These are phyloP conservation scores for Quercus suber DNA, from an alignment of 306 rosid genomes.

Conservation along the genomic window DNA sequence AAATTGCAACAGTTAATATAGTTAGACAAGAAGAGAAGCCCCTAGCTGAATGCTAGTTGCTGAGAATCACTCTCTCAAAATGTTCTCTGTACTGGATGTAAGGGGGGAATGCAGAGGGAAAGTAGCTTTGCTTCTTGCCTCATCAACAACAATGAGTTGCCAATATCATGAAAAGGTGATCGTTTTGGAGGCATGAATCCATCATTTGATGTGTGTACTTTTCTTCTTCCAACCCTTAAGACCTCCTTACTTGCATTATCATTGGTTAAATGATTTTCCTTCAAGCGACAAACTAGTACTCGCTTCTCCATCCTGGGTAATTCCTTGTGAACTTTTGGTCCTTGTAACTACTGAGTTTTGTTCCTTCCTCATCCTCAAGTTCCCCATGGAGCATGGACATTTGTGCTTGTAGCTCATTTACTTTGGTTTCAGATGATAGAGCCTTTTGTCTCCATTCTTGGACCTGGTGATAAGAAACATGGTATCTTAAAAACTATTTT, in stretches of 20 bases:
- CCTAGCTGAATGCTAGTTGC: slow-evolving; percentile 3
- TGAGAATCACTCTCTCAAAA: not conserved
- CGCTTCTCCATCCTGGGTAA: slow-evolving; percentile 60
- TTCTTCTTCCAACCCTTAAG: slow-evolving; percentile 37
- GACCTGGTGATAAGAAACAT: slow-evolving; percentile 39
- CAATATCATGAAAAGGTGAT: slow-evolving; percentile 56
- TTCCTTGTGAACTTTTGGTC: slow-evolving; percentile 15
- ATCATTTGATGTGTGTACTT: slow-evolving; percentile 13
- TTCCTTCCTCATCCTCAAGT: slow-evolving; percentile 34
- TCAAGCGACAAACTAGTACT: slow-evolving; percentile 60
- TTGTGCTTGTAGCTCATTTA: slow-evolving; percentile 43
- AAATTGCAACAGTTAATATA: not conserved
- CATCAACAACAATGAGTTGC: slow-evolving; percentile 42
- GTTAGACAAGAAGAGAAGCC: not conserved
- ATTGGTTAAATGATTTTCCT: slow-evolving; percentile 40
- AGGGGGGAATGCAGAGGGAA: slow-evolving; percentile 41
- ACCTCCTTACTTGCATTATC: slow-evolving; percentile 41
- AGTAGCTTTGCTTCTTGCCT: slow-evolving; percentile 47
- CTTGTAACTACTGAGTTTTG: slow-evolving; percentile 14
- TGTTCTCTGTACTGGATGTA: slow-evolving; percentile 28
- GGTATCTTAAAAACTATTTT: not conserved
- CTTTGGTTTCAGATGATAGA: slow-evolving; percentile 50
- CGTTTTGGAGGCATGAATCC: slow-evolving; percentile 30
- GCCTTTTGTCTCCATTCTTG: slow-evolving; percentile 87
- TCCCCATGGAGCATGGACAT: slow-evolving; percentile 34